Evolutionary conservation across 768 basidiomycete species (phyloP).

Genomic region (Naganishia antarctica): DNA sequence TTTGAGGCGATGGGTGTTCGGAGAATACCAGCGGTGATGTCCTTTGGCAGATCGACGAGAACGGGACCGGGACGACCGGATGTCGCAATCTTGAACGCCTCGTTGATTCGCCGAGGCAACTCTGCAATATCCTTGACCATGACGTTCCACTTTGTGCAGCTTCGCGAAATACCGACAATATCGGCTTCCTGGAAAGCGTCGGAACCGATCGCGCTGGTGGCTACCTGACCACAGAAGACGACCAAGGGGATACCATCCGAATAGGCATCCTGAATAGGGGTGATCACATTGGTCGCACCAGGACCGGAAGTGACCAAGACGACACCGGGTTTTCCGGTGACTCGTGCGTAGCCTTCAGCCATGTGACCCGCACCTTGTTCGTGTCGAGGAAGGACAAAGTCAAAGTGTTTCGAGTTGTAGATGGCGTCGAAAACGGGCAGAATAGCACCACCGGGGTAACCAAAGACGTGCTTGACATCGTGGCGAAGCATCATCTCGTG

Average conservation of each 20-base stretch:
- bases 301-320: constrained; percentile 97
- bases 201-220: constrained; percentile 96
- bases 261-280: constrained; percentile 95
- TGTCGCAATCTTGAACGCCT: constrained; percentile 98
- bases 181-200: constrained; percentile 99
- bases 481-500: constrained; percentile 99
- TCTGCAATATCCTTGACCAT: constrained; percentile 98
- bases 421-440: constrained; percentile 99
- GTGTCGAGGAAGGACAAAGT: constrained; percentile 91
- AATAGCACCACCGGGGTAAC: constrained; percentile 93
- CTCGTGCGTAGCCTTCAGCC: constrained; percentile 96
- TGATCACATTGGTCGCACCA: constrained; percentile 95
- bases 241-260: constrained; percentile 90
- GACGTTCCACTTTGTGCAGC: constrained; percentile 99
- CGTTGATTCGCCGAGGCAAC: constrained; percentile 90
- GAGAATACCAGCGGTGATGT: constrained; percentile 88
- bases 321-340: constrained; percentile 95
- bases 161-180: constrained; percentile 87
- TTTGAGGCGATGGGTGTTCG: constrained; percentile 77
- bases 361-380: constrained; percentile 99
- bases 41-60: constrained; percentile 97
- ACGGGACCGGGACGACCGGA: constrained; percentile 96
- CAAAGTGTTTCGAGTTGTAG: constrained; percentile 88
- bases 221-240: constrained; percentile 97
- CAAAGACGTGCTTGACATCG: constrained; percentile 91